Conservation (phyloP, 331 rosid genomes). For the Rosa hybrid region DNA sequence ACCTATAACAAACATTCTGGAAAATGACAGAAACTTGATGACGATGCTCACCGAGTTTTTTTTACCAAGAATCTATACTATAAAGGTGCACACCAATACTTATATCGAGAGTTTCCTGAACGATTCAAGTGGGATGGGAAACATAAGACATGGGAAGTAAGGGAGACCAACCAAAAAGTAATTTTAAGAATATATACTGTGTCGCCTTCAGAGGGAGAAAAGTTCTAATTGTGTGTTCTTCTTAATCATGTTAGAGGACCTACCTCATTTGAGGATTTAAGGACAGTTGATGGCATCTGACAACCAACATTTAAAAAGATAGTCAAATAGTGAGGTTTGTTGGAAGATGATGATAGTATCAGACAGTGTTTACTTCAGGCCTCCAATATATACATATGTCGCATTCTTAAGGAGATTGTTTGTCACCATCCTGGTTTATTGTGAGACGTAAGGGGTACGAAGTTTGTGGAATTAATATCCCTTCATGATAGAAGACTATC, state of each 20-base stretch:
- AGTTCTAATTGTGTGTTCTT: background rate
- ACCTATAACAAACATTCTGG: no score
- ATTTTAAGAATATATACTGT: background rate
- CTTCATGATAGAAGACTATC: background rate
- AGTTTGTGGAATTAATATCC: background rate
- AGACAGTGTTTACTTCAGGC: background rate
- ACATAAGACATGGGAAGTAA: background rate
- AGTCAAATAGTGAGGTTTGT: background rate
- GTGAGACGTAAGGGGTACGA: background rate
- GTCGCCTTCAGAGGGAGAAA: background rate
- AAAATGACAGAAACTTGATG: no score
- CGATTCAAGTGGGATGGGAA: background rate
- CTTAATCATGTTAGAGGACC: conserved; percentile 1
- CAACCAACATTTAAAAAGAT: background rate
- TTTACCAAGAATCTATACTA: background rate
- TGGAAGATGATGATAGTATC: background rate
- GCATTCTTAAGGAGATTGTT: background rate
- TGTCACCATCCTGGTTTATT: conserved; percentile 1
- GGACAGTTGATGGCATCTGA: background rate
- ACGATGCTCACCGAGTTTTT: no score
- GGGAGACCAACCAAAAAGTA: background rate
- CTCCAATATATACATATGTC: no score
- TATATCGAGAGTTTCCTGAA: background rate
- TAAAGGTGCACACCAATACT: background rate
- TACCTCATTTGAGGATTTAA: conserved; percentile 1